These are phyloP conservation scores for Macrolepiota fuliginosa DNA, from an alignment of 768 basidiomycete genomes.

Conservation along the genomic window DNA sequence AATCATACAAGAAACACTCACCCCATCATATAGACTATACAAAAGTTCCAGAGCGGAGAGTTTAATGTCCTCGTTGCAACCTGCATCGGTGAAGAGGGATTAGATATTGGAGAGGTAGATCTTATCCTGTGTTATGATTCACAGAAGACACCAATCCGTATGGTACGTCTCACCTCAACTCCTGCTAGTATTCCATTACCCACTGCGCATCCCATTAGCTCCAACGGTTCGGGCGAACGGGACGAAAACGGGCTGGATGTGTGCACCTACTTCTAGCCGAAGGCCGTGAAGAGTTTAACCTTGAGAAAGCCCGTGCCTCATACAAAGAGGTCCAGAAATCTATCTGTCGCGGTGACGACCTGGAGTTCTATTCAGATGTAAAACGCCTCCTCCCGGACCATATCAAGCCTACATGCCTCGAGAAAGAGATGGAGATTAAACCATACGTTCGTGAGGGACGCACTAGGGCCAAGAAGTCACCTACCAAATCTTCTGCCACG, in stretches of 20 bases:
- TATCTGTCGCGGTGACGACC: constrained; percentile 80
- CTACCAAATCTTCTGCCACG: constrained; percentile 22
- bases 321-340: constrained; percentile 88
- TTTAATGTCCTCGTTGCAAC: constrained; percentile 95
- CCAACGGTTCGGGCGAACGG: constrained; percentile 94
- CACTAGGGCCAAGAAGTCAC: constrained; percentile 27
- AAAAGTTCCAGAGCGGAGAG: constrained; percentile 81
- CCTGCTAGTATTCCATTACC: not conserved
- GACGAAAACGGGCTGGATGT: constrained; percentile 83
- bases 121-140: constrained; percentile 96
- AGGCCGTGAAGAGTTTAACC: constrained; percentile 86
- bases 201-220: constrained; percentile 48
- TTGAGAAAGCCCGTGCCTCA: constrained; percentile 81
- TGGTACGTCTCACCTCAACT: constrained; percentile 52
- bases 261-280: constrained; percentile 93
- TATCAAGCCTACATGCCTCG: constrained; percentile 71
- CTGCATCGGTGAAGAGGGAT: constrained; percentile 95
- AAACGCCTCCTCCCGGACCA: constrained; percentile 79
- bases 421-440: constrained; percentile 82
- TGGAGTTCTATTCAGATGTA: constrained; percentile 94
- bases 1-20: constrained; percentile 4
- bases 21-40: constrained; percentile 62
- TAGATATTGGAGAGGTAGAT: constrained; percentile 98
- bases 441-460: constrained; percentile 58
- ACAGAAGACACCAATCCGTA: constrained; percentile 93